Percentiles rank a stretch among this genome's conserved stretches.
phyloP scores from a whole-genome alignment of 192 early-diverging fungal genomes.

The Coemansia erecta region DNA sequence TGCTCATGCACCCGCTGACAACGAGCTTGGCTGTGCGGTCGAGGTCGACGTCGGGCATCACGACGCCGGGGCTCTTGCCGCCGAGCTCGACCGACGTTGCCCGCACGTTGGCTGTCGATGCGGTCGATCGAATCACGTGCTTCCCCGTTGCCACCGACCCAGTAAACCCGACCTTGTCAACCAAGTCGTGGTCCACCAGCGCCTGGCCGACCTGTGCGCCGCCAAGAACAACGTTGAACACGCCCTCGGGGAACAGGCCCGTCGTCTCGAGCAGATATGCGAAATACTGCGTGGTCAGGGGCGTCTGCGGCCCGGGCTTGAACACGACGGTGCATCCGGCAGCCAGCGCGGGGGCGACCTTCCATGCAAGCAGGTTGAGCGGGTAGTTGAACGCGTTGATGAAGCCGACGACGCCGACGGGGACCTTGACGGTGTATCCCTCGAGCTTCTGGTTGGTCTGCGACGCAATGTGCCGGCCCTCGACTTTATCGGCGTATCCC shows the following conservation, averaged over 20 bases:
- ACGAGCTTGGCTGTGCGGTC: conserved; percentile 45
- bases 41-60: conserved; percentile 55
- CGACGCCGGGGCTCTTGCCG: conserved; percentile 60
- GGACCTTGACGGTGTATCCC: conserved; percentile 52
- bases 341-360: conserved; percentile 52
- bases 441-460: conserved; percentile 31
- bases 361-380: conserved; percentile 52
- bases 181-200: conserved; percentile 45
- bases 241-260: conserved; percentile 50
- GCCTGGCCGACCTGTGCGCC: conserved; percentile 49
- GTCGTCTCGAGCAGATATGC: conserved; percentile 47
- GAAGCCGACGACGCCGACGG: conserved; percentile 54
- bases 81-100: conserved; percentile 58
- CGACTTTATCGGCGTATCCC: conserved; percentile 51
- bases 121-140: conserved; percentile 52
- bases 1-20: conserved; percentile 55
- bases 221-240: conserved; percentile 57
- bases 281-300: conserved; percentile 57
- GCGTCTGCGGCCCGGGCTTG: conserved; percentile 62
- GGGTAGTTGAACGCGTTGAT: conserved; percentile 68
- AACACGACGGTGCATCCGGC: conserved; percentile 54
- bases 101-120: conserved; percentile 41
- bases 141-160: conserved; percentile 57
- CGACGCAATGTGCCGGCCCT: conserved; percentile 44
- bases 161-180: conserved; percentile 58